These are phyloP conservation scores for Plectosphaerella cucumerina DNA, from an alignment of 2,329 filamentous ascomycete genomes.

Conservation along the genomic window DNA sequence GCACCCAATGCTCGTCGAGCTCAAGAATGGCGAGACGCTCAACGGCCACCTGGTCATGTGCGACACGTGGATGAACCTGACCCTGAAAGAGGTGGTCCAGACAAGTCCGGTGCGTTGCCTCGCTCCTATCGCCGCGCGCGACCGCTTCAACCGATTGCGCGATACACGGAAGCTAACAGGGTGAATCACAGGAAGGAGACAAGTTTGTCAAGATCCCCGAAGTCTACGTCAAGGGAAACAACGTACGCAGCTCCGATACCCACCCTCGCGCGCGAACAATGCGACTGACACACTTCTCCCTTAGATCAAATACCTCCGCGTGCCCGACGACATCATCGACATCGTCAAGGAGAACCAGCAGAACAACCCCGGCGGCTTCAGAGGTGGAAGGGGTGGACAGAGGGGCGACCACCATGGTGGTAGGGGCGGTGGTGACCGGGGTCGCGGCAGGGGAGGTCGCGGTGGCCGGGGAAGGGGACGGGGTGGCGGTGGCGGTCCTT, in stretches of 20 bases:
- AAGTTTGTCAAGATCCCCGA: constrained; percentile 90
- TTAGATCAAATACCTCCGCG: constrained; percentile 96
- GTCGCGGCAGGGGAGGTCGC: constrained; percentile 49
- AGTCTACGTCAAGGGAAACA: constrained; percentile 96
- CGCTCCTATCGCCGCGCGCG: no score
- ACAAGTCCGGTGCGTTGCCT: constrained; percentile 66
- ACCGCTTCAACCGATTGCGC: background rate
- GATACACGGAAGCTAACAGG: background rate
- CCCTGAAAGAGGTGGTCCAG: constrained; percentile 93
- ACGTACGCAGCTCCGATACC: constrained; percentile 55
- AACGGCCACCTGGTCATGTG: constrained; percentile 95
- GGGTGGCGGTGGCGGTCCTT: constrained; percentile 5
- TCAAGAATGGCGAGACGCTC: constrained; percentile 95
- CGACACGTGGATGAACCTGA: constrained; percentile 99
- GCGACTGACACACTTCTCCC: background rate
- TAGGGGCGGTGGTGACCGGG: constrained; percentile 51
- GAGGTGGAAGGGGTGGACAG: constrained; percentile 60
- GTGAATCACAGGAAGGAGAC: constrained; percentile 67
- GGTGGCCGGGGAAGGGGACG: constrained; percentile 20
- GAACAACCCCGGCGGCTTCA: constrained; percentile 57
- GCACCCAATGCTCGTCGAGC: constrained; percentile 95
- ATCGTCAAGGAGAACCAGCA: constrained; percentile 90
- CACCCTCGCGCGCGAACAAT: background rate
- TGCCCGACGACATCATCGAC: constrained; percentile 96
- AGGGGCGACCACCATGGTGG: constrained; percentile 53